phyloP scores from a whole-genome alignment of 2,329 filamentous ascomycete species.

The Microsporum ferrugineum region DNA sequence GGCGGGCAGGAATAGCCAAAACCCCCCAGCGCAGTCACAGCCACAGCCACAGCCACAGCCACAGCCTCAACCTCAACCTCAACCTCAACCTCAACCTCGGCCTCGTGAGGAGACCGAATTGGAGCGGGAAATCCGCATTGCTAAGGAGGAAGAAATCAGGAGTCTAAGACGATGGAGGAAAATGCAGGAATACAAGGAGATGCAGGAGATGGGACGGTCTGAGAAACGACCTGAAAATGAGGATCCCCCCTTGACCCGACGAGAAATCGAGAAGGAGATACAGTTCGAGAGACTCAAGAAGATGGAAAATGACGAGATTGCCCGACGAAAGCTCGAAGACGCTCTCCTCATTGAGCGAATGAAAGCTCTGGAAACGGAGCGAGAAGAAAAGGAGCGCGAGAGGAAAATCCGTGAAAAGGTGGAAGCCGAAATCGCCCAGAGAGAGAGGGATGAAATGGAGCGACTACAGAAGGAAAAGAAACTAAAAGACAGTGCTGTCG shows the following conservation, averaged over 20 bases:
- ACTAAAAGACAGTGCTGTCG: slow-evolving; percentile 41
- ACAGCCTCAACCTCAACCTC: background rate
- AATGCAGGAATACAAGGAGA: background rate
- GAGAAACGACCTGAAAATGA: slow-evolving; percentile 7
- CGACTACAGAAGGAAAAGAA: slow-evolving; percentile 24
- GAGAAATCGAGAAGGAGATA: slow-evolving; percentile 21
- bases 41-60: background rate
- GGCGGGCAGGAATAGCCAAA: background rate
- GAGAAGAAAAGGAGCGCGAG: slow-evolving; percentile 37
- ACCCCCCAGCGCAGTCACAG: background rate
- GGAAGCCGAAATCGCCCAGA: slow-evolving; percentile 23
- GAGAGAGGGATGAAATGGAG: slow-evolving; percentile 27
- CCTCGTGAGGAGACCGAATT: slow-evolving; percentile 2
- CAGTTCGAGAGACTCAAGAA: slow-evolving; percentile 26
- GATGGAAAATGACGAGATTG: slow-evolving; percentile 21
- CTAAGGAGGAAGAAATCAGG: background rate
- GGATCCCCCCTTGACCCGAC: slow-evolving; percentile 12
- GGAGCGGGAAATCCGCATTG: slow-evolving; percentile 1
- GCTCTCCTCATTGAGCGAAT: slow-evolving; percentile 19
- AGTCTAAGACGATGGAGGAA: background rate
- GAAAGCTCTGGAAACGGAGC: slow-evolving; percentile 20
- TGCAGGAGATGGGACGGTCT: slow-evolving; percentile 15
- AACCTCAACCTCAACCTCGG: background rate
- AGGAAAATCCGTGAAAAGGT: slow-evolving; percentile 33
- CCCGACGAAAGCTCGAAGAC: slow-evolving; percentile 15